phyloP scores from a whole-genome alignment of 139 green algal genomes.

The Haematococcus lacustris region DNA sequence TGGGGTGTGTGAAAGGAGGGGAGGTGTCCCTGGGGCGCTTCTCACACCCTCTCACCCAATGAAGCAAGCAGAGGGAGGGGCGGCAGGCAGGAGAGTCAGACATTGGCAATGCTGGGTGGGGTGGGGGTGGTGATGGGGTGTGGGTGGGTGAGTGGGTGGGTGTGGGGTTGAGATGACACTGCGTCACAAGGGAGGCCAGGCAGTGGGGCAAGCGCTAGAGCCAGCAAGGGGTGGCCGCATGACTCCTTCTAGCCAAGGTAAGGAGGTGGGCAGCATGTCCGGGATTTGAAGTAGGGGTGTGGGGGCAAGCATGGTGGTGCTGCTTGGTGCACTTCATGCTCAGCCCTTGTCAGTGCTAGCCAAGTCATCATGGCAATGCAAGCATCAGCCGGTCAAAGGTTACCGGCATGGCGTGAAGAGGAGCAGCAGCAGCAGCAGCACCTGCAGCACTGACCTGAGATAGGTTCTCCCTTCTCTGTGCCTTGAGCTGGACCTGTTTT shows the following conservation, averaged over 20 bases:
- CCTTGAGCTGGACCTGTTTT: slow-evolving; percentile 59
- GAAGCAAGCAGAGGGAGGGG: background rate
- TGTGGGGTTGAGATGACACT: too few species aligned
- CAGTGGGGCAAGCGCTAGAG: too few species aligned
- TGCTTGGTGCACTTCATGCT: background rate
- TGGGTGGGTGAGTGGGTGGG: too few species aligned
- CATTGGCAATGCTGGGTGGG: background rate
- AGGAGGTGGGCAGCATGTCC: background rate
- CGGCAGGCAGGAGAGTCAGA: background rate
- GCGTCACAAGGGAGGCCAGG: too few species aligned
- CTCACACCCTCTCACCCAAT: too few species aligned
- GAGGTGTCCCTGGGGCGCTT: too few species aligned
- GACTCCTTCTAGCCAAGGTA: too few species aligned
- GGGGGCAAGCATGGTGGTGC: background rate
- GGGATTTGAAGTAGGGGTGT: background rate
- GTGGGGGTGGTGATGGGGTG: background rate
- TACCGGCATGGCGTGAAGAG: too few species aligned
- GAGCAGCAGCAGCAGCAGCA: too few species aligned
- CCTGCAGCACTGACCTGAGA: slow-evolving; percentile 12
- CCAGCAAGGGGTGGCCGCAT: too few species aligned
- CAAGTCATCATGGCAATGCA: too few species aligned
- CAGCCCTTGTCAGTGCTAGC: background rate
- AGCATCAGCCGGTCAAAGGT: too few species aligned
- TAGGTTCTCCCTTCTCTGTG: slow-evolving; percentile 46
- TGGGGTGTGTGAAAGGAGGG: slow-evolving; percentile 2